A percentile compares a stretch with the other conserved stretches of the same genome.
These are phyloP conservation scores for Xylona heveae DNA, from an alignment of 495 filamentous ascomycete genomes.

Conservation along the genomic window DNA sequence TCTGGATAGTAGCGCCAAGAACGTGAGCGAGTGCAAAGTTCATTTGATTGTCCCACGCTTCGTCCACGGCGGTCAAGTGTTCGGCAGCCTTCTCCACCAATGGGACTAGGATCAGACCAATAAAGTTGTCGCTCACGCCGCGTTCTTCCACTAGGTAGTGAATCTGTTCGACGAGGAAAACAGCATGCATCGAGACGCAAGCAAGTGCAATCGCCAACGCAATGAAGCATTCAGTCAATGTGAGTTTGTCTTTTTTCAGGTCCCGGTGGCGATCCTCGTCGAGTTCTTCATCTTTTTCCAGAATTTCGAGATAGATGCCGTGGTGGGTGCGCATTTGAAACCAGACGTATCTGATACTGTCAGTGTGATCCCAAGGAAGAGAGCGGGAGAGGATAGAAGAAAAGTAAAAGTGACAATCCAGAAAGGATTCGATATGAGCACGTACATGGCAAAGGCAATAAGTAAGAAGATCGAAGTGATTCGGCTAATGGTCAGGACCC, in stretches of 20 bases:
- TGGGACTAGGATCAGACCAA: slow-evolving; percentile 60
- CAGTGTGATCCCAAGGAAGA: slow-evolving; percentile 1
- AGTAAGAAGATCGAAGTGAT: slow-evolving; percentile 60
- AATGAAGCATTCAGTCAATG: slow-evolving; percentile 50
- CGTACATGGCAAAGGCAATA: slow-evolving; percentile 42
- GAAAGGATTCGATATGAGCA: too few relatives aligned
- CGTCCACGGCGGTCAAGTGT: slow-evolving; percentile 76
- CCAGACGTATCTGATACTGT: slow-evolving; percentile 35
- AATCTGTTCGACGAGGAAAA: slow-evolving; percentile 68
- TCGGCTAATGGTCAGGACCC: slow-evolving; percentile 46
- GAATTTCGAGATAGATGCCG: slow-evolving; percentile 48
- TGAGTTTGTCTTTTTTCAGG: slow-evolving; percentile 44
- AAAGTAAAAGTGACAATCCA: too few relatives aligned
- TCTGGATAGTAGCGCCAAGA: slow-evolving; percentile 74
- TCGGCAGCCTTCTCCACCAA: slow-evolving; percentile 84
- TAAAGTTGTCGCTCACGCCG: slow-evolving; percentile 53
- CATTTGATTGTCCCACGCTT: slow-evolving; percentile 73
- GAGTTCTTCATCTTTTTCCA: slow-evolving; percentile 47
- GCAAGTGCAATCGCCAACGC: slow-evolving; percentile 45
- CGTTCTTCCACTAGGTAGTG: slow-evolving; percentile 41
- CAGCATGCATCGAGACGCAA: slow-evolving; percentile 59
- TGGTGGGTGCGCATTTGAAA: slow-evolving; percentile 77
- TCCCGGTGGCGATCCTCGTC: slow-evolving; percentile 51
- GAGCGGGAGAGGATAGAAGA: slow-evolving; percentile 3
- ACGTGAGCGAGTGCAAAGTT: slow-evolving; percentile 87